Base-by-base conservation (phyloP, 768 basidiomycete genomes). In the Lentinula edodes region DNA sequence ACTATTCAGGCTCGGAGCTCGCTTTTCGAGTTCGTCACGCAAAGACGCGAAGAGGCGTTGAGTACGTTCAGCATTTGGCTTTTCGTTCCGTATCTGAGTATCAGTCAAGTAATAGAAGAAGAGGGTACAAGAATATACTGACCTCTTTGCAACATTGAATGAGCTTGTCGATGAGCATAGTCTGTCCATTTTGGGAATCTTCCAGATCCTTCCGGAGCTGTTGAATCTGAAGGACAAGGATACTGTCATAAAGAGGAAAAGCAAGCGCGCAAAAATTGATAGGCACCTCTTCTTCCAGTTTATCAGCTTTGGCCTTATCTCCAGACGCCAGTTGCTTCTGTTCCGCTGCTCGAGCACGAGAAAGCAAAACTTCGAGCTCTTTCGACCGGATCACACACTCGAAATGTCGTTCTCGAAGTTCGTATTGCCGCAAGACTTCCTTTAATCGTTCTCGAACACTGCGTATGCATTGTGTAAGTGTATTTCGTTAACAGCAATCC, bases 321-420 rank as follows among this genome's bases (percentile, higher is more conserved):
- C 84, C 83, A 52, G 93, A 89, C 13, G 87, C 87, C 51, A 93
- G 78, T 66, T 92, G 89, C 72, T 89, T 90, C 71, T 93, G 90
- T 68, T 94, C 93, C 9, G 92, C 91, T 28, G 90, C 88, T 71
- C 92, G 87, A 46, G 93, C 93, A 36, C 91, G 85, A 52, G 93
- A 92, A 15, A 95, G 79, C 18, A 95, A 75, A 15, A 95, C 90
- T 70, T 95, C 93, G 23, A 95, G 82, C 73, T 95, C 93, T 74
- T 95, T 95, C 46, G 93, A 94, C 45, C 93, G 89, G 60, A 95
- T 88, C 34, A 95, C 89, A 65, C 91, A 93, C 75, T 94, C 93
- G 67, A 94, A 95, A 78, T 95, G 93, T 70, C 86, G 87, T 76
- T 95, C 93, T 62, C 93, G 88, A 60, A 93, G 84, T 69, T 95